Base-by-base conservation (phyloP, 495 filamentous ascomycete genomes). In the Penicillium antarcticum region DNA sequence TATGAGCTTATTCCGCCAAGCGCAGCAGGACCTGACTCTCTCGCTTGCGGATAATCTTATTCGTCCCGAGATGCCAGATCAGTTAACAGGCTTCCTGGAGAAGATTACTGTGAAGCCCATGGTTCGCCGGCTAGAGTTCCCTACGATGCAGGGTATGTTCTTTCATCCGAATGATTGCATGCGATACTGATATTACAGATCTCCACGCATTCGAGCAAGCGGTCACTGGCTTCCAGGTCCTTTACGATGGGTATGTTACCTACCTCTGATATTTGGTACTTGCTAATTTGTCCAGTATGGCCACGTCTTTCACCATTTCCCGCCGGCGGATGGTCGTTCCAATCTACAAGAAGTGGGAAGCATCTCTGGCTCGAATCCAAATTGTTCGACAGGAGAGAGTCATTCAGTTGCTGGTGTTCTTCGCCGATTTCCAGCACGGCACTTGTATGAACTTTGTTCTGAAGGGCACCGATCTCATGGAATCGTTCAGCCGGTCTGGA, bases 311-410 rank as follows among this genome's bases (percentile, higher is more conserved):
- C 58, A 80, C 85, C 51, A 94, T 95, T 48, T 84, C 89, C 2
- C 87, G 89, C n/a, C 81, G 88, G 37, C 81, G 88, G 51, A 89
- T 87, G 80, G 86, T 94, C 18, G 87, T 92, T n/a, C 89, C 88
- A 1, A 89, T 92, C 42, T 84, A 91, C 68, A 95, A 95, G 71
- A 91, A 88, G 64, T 92, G 89, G 88, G 88, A 92, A 59, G 87
- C 90, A 2, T 80, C 73, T 10, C 70, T 74, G 29, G 86, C 87
- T 11, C 82, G 91, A 13, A 71, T 96, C 18, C 91, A 95, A 65
- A 72, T 96, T 33, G 80, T 96, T 18, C 76, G 81, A 47, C 85
- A 85, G 40, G 85, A 87, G 36, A 87, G 82, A 62, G 77, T 83
- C 24, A 67, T 83, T 3, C 89, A 95, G 58, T 68, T 96, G 14